Conservation (phyloP, 768 basidiomycete genomes). For the Hericium erinaceus region DNA sequence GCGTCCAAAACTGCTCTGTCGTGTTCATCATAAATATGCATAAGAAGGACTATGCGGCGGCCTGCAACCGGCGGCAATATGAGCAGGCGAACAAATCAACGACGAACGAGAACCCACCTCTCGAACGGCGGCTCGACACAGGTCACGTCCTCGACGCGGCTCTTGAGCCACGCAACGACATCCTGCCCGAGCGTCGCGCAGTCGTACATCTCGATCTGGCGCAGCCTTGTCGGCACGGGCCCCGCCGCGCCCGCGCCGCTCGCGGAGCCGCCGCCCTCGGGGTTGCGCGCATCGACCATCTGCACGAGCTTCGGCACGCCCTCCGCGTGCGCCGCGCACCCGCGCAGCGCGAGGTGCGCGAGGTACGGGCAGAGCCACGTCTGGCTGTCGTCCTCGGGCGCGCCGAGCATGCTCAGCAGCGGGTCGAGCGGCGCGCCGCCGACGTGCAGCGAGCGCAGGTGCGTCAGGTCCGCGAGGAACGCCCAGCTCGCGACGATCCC, state of each 20-base stretch:
- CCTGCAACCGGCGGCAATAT: slow-evolving; percentile 1
- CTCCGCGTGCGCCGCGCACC: slow-evolving; percentile 56
- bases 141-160: slow-evolving; percentile 50
- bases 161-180: slow-evolving; percentile 59
- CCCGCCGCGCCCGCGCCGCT: slow-evolving; percentile 24
- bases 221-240: slow-evolving; percentile 41
- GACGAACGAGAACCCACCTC: slow-evolving; percentile 21
- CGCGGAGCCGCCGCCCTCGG: slow-evolving; percentile 30
- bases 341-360: slow-evolving; percentile 48
- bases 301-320: slow-evolving; percentile 60
- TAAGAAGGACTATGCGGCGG: slow-evolving; percentile 16
- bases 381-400: slow-evolving; percentile 49
- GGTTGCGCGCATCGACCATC: slow-evolving; percentile 66
- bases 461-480: slow-evolving; percentile 50
- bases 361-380: slow-evolving; percentile 59
- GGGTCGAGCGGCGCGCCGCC: slow-evolving; percentile 61
- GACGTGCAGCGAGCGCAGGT: slow-evolving; percentile 50
- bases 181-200: slow-evolving; percentile 60
- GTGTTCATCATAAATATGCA: slow-evolving; percentile 13
- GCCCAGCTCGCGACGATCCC: slow-evolving; percentile 58
- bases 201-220: slow-evolving; percentile 53
- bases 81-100: slow-evolving; percentile 8
- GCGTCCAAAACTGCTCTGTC: neutral
- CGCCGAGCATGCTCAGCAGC: slow-evolving; percentile 45
- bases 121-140: slow-evolving; percentile 52